These are phyloP conservation scores for Arctostaphylos glauca DNA, from an alignment of 148 eudicot genomes.

Conservation along the genomic window DNA sequence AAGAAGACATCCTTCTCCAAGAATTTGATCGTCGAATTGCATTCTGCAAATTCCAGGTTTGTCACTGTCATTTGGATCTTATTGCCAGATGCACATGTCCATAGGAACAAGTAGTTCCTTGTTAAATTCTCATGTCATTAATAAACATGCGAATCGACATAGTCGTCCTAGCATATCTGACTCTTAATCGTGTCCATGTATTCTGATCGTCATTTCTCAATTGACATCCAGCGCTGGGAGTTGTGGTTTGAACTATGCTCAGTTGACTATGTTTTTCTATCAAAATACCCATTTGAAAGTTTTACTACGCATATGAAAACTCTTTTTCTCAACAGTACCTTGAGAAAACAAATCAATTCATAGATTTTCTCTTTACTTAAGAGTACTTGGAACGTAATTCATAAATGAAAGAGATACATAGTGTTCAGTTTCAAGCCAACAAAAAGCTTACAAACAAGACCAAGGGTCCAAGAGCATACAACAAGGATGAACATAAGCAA, in stretches of 20 bases:
- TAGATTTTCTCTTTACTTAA: neutral
- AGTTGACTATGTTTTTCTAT: neutral
- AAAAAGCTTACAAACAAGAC: neutral
- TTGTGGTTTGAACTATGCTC: neutral
- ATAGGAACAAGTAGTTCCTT: neutral
- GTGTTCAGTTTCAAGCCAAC: neutral
- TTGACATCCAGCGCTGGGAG: neutral
- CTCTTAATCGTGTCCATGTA: neutral
- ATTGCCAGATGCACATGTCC: neutral
- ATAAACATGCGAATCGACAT: neutral
- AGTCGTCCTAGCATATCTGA: neutral
- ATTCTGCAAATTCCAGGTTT: slow-evolving; percentile 88
- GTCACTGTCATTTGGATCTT: slow-evolving; percentile 1
- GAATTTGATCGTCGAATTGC: slow-evolving; percentile 97
- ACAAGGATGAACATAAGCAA: neutral
- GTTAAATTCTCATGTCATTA: neutral
- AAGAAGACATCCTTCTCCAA: slow-evolving; percentile 92
- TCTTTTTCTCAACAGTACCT: neutral
- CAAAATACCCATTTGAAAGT: neutral
- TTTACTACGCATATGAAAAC: neutral
- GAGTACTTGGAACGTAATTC: neutral
- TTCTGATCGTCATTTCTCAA: neutral
- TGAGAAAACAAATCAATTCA: neutral
- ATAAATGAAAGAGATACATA: neutral
- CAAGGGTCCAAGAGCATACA: neutral